Evolutionary conservation across 179 eudicot species (phyloP).

Genomic region (Gypsophila paniculata): DNA sequence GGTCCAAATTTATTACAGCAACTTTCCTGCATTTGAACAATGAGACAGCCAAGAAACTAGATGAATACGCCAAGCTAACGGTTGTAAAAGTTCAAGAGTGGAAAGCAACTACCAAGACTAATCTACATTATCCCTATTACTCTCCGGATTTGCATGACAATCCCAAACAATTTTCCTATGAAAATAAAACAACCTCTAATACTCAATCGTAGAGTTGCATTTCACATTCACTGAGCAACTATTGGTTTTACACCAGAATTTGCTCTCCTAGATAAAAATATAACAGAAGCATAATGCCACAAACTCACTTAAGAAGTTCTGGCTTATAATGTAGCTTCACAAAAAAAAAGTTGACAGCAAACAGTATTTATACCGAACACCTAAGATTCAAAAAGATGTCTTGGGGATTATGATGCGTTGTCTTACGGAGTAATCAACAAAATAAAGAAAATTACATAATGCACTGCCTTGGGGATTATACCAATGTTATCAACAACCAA

Average conservation of each 20-base stretch:
- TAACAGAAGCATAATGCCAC: no score
- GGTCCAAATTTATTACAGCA: conserved; percentile 90
- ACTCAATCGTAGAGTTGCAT: not conserved
- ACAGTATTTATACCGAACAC: no score
- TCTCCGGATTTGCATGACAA: not conserved
- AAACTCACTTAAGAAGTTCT: no score
- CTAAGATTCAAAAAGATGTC: no score
- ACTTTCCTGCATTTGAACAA: conserved; percentile 63
- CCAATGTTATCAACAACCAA: no score
- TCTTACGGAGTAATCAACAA: no score
- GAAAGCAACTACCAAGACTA: not conserved
- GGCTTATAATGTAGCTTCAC: no score
- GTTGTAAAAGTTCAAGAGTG: not conserved
- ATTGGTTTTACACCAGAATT: not conserved
- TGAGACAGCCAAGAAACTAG: not conserved
- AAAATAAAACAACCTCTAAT: not conserved
- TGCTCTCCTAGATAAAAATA: not conserved
- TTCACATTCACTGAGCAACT: not conserved
- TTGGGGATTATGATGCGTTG: no score
- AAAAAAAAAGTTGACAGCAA: no score
- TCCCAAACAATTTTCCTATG: not conserved
- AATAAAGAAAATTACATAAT: no score
- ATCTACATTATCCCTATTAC: no score
- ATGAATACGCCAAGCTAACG: not conserved
- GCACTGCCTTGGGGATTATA: no score